Percentiles rank a stretch among this genome's conserved stretches.
Evolutionary conservation across 2,329 filamentous ascomycete genomes (phyloP).

Genomic region (Phyllosticta citribraziliensis): DNA sequence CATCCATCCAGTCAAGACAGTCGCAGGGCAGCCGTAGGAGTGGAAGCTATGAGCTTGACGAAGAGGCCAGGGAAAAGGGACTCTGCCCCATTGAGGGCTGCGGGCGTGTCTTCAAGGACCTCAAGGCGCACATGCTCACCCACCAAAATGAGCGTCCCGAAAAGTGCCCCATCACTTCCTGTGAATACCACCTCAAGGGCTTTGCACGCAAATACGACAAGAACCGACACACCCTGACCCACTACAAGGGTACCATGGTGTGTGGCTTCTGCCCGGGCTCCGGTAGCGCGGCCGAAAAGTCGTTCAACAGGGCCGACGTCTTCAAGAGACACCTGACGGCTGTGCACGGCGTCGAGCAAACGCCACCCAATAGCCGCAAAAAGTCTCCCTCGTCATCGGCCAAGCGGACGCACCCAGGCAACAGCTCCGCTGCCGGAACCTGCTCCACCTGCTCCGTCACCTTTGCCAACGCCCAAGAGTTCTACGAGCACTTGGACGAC

Average conservation of each 20-base stretch:
- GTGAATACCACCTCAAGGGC: slow-evolving; percentile 85
- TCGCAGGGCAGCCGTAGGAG: slow-evolving; percentile 48
- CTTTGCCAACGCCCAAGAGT: slow-evolving; percentile 84
- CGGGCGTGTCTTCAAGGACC: slow-evolving; percentile 77
- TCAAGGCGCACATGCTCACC: slow-evolving; percentile 90
- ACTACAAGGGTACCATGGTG: slow-evolving; percentile 97
- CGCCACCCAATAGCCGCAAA: slow-evolving; percentile 82
- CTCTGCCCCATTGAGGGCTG: slow-evolving; percentile 77
- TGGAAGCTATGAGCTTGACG: slow-evolving; percentile 28
- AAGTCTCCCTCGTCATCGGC: slow-evolving; percentile 39
- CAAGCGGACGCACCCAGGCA: slow-evolving; percentile 62
- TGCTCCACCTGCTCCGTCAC: slow-evolving; percentile 85
- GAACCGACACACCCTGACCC: slow-evolving; percentile 85
- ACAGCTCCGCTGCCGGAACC: slow-evolving; percentile 64
- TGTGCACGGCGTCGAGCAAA: slow-evolving; percentile 87
- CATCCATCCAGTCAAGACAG: slow-evolving; percentile 58
- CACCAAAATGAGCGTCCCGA: slow-evolving; percentile 85
- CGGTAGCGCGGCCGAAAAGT: slow-evolving; percentile 83
- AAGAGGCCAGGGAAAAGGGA: slow-evolving; percentile 52
- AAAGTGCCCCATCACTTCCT: slow-evolving; percentile 86
- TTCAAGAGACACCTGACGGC: slow-evolving; percentile 91
- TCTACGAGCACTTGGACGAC: slow-evolving; percentile 84
- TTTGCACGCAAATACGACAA: slow-evolving; percentile 96
- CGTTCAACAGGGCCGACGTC: slow-evolving; percentile 88
- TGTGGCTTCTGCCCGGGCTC: slow-evolving; percentile 90